Percentiles rank a stretch among this genome's conserved stretches.
phyloP scores from a whole-genome alignment of 2,329 filamentous ascomycete species.

The Plectosphaerella cucumerina region DNA sequence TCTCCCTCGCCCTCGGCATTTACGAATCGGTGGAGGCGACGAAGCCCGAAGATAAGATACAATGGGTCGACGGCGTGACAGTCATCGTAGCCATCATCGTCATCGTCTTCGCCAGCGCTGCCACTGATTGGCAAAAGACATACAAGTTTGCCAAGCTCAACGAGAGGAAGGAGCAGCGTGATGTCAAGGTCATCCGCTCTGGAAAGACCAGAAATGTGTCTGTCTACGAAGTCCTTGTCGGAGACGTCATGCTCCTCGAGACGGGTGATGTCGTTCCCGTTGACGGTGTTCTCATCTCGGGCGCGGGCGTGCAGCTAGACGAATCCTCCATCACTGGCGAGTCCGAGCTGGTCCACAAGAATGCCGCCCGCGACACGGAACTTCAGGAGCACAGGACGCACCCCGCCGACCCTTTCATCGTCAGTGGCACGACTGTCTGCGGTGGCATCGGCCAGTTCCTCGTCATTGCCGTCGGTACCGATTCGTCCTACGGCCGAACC shows the following conservation, averaged over 20 bases:
- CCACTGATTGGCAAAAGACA: conserved; percentile 81
- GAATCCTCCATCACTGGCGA: conserved; percentile 76
- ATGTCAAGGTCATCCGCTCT: conserved; percentile 72
- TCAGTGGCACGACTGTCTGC: conserved; percentile 73
- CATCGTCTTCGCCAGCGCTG: conserved; percentile 71
- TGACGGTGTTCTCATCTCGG: conserved; percentile 66
- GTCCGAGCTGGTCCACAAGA: conserved; percentile 68
- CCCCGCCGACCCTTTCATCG: conserved; percentile 71
- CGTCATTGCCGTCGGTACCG: conserved; percentile 68
- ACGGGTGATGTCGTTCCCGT: conserved; percentile 70
- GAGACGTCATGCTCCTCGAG: conserved; percentile 69
- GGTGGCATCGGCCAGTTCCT: conserved; percentile 74
- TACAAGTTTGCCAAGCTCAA: conserved; percentile 77
- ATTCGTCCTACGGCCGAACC: conserved; percentile 73
- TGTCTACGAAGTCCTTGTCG: conserved; percentile 67
- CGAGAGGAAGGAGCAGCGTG: conserved; percentile 71
- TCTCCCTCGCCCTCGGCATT: conserved; percentile 70
- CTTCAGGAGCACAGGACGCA: conserved; percentile 55
- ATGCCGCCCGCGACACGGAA: conserved; percentile 56
- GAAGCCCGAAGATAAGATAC: conserved; percentile 50
- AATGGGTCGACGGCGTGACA: conserved; percentile 80
- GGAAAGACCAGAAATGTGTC: conserved; percentile 66
- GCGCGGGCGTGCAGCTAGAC: conserved; percentile 57
- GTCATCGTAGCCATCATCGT: conserved; percentile 74
- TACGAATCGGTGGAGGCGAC: conserved; percentile 64